Conservation (phyloP, 2,329 filamentous ascomycete genomes). For the Colletotrichum graminicola region DNA sequence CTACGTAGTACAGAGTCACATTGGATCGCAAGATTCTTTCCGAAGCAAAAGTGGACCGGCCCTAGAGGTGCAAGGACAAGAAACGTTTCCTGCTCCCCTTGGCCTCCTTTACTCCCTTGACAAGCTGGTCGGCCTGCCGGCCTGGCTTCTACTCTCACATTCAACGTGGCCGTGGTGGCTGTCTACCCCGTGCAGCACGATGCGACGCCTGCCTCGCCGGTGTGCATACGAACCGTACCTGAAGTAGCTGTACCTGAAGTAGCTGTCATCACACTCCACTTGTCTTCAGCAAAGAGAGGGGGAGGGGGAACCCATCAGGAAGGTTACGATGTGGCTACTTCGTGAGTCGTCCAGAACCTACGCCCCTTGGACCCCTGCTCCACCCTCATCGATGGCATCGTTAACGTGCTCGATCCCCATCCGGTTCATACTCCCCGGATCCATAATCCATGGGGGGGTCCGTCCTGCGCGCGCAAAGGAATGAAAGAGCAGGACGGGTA, state of each 20-base stretch:
- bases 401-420: slow-evolving; percentile 24
- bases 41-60: slow-evolving; percentile 33
- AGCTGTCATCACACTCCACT: slow-evolving; percentile 21
- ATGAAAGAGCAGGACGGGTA: not conserved
- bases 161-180: slow-evolving; percentile 4
- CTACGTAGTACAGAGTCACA: slow-evolving; percentile 33
- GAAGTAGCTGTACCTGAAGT: not conserved
- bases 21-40: slow-evolving; percentile 41
- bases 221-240: slow-evolving; percentile 5
- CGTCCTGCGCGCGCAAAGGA: not conserved
- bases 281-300: slow-evolving; percentile 24
- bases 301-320: slow-evolving; percentile 5
- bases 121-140: not conserved
- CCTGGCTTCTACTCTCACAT: slow-evolving; percentile 15
- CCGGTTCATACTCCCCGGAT: slow-evolving; percentile 28
- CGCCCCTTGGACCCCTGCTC: slow-evolving; percentile 35
- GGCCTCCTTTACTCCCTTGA: not conserved
- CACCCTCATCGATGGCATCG: slow-evolving; percentile 24
- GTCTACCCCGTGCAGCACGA: slow-evolving; percentile 1
- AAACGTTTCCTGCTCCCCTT: slow-evolving; percentile 25
- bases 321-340: slow-evolving; percentile 27
- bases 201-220: slow-evolving; percentile 11
- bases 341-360: slow-evolving; percentile 22
- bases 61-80: slow-evolving; percentile 31
- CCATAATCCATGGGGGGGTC: slow-evolving; percentile 17